phyloP scores from a whole-genome alignment of 2,329 filamentous ascomycete species.

The Cadophora gregata region DNA sequence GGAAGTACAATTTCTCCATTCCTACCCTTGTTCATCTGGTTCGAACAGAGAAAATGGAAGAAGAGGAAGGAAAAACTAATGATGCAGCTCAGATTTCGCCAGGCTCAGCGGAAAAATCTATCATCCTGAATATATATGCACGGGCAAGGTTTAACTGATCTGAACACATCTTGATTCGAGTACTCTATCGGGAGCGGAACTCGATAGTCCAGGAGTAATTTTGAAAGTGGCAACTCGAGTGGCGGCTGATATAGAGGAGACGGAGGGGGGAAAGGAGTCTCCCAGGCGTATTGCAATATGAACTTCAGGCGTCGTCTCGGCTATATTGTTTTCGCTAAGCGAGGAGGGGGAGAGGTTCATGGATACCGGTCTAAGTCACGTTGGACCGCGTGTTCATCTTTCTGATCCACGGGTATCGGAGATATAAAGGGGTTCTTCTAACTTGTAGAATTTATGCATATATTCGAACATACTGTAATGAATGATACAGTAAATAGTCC shows the following conservation, averaged over 20 bases:
- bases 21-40: neutral
- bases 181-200: neutral
- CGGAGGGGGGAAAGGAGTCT: too few species aligned
- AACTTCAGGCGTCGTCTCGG: neutral
- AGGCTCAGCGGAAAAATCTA: slow-evolving; percentile 2
- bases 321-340: slow-evolving; percentile 5
- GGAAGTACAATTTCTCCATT: neutral
- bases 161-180: neutral
- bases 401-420: neutral
- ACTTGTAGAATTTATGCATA: too few species aligned
- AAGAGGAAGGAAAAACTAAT: neutral
- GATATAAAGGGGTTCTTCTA: too few species aligned
- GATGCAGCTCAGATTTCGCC: neutral
- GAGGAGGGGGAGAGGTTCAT: neutral
- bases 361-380: neutral
- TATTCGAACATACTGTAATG: too few species aligned
- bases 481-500: too few species aligned
- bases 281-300: neutral
- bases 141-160: neutral
- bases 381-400: neutral
- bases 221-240: neutral
- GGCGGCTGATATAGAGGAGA: neutral
- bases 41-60: neutral
- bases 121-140: slow-evolving; percentile 7
- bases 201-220: neutral